Evolutionary conservation across 306 rosid species (phyloP), one percentile per base, ranked within the genome.

Genomic region (Quercus rubra): DNA sequence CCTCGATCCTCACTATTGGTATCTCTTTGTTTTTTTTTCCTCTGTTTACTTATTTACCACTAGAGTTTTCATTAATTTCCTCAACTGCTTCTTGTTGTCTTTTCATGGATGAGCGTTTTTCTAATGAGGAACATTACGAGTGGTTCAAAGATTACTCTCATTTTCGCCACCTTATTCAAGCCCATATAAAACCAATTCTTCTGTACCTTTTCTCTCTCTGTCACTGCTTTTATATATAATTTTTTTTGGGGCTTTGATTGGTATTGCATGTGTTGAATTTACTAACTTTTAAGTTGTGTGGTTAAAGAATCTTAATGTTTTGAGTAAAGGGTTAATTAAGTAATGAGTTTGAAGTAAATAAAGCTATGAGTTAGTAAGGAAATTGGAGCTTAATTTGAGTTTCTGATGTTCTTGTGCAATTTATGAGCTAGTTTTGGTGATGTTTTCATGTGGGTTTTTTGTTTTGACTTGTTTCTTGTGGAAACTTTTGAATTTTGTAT

Each of bases 71-170:
- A 43, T 9, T 25, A 9, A 20, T 80, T 46, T 7, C 3, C 59
- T 59, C 54, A 76, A 5, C 6, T 80, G 38, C 19, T 25, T 78
- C 19, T 25, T 78, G 10, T 71, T 55, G 56, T 55, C 76, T 75
- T 9, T 83, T 76, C 82, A 94, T 97, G 97, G 91, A 94, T 41
- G 92, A 91, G 79, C 88, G 97, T 27, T 92, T 92, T 58, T 71
- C 93, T 1, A 84, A 82, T 62, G 99, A 94, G 79, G 97, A 92
- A 28, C 86, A 92, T 7, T 92, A 94, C 54, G 99, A 94, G 74
- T 94, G 99, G 97, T 85, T 94, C 83, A 94, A 92, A 77, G 97
- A 94, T 77, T 92, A 92, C 71, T 92, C 97, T 79, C 97, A 92
- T 71, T 94, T 94, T 74, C 97, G 97, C 11, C 97, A 92, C 88